phyloP scores from a whole-genome alignment of 2,329 filamentous ascomycete species.

The Thielaviopsis punctulata region DNA sequence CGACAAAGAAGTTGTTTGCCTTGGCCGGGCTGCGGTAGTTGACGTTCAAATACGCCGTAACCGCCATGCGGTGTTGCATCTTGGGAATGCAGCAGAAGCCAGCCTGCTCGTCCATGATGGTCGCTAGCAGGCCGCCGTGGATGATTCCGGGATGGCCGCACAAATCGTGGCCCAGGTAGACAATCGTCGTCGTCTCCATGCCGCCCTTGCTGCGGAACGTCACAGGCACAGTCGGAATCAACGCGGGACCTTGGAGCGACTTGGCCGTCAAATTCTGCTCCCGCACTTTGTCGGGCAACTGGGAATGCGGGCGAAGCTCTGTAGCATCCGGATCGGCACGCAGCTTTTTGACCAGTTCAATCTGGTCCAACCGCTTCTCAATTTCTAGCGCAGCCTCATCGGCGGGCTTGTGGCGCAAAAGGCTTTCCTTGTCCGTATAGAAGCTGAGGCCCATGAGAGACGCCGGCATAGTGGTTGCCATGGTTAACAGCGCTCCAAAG shows the following conservation, averaged over 20 bases:
- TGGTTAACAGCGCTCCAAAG: constrained; percentile 6
- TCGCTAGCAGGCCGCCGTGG: constrained; percentile 79
- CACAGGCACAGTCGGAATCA: constrained; percentile 65
- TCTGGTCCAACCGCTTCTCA: constrained; percentile 56
- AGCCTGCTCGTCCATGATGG: constrained; percentile 77
- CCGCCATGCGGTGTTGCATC: constrained; percentile 66
- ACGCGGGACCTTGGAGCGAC: constrained; percentile 55
- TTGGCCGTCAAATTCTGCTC: constrained; percentile 67
- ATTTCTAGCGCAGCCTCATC: constrained; percentile 41
- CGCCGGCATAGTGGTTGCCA: constrained; percentile 12
- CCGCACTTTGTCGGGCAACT: constrained; percentile 56
- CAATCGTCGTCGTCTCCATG: constrained; percentile 51
- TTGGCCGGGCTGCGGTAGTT: constrained; percentile 71
- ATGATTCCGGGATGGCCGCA: constrained; percentile 85
- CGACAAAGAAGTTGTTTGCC: constrained; percentile 58
- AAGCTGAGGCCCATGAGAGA: constrained; percentile 15
- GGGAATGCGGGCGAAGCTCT: constrained; percentile 73
- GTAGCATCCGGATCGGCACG: constrained; percentile 47
- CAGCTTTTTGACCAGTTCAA: constrained; percentile 55
- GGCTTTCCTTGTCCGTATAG: constrained; percentile 50
- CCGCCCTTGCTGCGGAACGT: constrained; percentile 57
- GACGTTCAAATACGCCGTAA: constrained; percentile 72
- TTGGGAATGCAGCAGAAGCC: constrained; percentile 78
- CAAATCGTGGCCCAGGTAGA: constrained; percentile 54
- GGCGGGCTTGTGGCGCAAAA: constrained; percentile 43